These are phyloP conservation scores for Lichtheimia corymbifera DNA, from an alignment of 371 early-diverging fungal species.

Conservation along the genomic window DNA sequence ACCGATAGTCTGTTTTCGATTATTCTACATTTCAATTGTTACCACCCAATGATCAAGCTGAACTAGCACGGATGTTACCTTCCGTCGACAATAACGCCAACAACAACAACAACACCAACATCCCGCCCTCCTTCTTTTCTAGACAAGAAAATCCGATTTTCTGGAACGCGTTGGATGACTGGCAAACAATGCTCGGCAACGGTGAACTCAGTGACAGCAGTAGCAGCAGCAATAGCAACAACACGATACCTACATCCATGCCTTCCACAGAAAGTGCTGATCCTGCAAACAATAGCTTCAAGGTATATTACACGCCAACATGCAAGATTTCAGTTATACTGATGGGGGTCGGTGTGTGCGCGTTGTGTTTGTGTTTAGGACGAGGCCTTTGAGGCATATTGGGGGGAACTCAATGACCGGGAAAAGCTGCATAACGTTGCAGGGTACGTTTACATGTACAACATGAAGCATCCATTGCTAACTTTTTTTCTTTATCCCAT, in stretches of 20 bases:
- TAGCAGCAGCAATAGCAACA: slow-evolving; percentile 8
- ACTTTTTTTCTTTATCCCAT: slow-evolving; percentile 5
- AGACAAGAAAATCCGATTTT: slow-evolving; percentile 37
- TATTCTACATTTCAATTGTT: slow-evolving; percentile 39
- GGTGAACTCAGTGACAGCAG: slow-evolving; percentile 23
- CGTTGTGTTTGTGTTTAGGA: slow-evolving; percentile 21
- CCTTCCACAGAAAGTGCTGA: no score
- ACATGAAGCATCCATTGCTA: neutral
- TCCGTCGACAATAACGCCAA: slow-evolving; percentile 19
- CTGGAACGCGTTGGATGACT: slow-evolving; percentile 37
- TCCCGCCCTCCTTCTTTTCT: slow-evolving; percentile 32
- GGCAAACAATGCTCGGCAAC: slow-evolving; percentile 34
- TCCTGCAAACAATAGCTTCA: slow-evolving; percentile 7
- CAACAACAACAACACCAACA: slow-evolving; percentile 4
- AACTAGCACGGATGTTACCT: slow-evolving; percentile 36
- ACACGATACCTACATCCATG: slow-evolving; percentile 1
- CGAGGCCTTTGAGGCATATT: slow-evolving; percentile 39
- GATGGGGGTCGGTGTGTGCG: no score
- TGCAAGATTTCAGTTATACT: slow-evolving; percentile 1
- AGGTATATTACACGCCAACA: neutral
- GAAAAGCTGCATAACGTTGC: slow-evolving; percentile 52
- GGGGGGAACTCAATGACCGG: slow-evolving; percentile 43
- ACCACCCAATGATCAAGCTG: slow-evolving; percentile 33
- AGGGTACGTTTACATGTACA: slow-evolving; percentile 30
- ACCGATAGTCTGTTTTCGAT: slow-evolving; percentile 36